phyloP scores from a whole-genome alignment of 2,329 filamentous ascomycete genomes.

The Hypocreales sp. region DNA sequence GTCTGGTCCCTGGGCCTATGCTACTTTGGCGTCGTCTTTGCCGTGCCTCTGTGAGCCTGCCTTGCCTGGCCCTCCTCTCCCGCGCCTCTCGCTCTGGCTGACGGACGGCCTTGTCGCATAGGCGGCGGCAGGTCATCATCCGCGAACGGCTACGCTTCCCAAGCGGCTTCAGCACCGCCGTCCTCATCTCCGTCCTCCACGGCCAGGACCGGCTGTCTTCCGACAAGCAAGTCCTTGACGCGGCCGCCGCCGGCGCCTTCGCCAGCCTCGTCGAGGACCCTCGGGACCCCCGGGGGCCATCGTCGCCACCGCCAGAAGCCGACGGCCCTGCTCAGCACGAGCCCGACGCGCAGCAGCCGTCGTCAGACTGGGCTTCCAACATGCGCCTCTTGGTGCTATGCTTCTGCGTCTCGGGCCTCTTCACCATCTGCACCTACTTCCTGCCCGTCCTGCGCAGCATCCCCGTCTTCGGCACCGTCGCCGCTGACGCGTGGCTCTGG shows the following conservation, averaged over 20 bases:
- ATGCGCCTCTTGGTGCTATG: constrained; percentile 39
- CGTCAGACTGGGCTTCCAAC: constrained; percentile 28
- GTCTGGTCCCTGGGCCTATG: constrained; percentile 87
- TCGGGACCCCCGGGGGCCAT: background rate
- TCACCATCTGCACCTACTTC: constrained; percentile 82
- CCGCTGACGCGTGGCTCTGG: constrained; percentile 81
- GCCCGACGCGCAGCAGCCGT: constrained; percentile 11
- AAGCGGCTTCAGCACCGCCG: constrained; percentile 84
- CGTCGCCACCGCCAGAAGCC: constrained; percentile 6
- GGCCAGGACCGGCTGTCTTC: constrained; percentile 29
- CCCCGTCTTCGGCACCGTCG: constrained; percentile 64
- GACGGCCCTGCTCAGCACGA: constrained; percentile 13
- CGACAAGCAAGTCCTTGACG: constrained; percentile 18
- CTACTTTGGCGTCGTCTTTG: constrained; percentile 94
- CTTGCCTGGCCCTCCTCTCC: background rate
- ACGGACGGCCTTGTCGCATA: constrained; percentile 9
- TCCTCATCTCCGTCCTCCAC: constrained; percentile 84
- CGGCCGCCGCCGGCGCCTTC: constrained; percentile 22
- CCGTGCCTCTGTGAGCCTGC: constrained; percentile 57
- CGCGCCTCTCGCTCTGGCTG: background rate
- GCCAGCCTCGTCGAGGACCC: constrained; percentile 20
- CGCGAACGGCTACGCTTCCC: constrained; percentile 86
- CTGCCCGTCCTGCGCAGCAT: constrained; percentile 70
- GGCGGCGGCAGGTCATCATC: constrained; percentile 79
- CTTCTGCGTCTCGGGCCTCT: constrained; percentile 42